Percentiles rank a stretch among this genome's conserved stretches.
These are phyloP conservation scores for Gremmenia infestans DNA, from an alignment of 2,329 filamentous ascomycete species.

Conservation along the genomic window DNA sequence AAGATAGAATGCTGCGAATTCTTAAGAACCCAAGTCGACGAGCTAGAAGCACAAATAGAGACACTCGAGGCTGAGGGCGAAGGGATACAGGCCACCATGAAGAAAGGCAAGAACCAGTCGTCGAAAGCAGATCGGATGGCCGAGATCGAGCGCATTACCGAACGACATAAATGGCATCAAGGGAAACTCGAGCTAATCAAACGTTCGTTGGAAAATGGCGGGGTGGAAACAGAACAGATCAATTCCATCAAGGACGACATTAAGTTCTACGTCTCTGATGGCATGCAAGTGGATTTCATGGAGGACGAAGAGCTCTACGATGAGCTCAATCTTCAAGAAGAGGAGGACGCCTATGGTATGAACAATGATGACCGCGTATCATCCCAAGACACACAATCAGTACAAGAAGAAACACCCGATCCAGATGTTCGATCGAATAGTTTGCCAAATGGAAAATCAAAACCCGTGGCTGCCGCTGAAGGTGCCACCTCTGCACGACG, in stretches of 20 bases:
- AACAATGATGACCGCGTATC: constrained; percentile 75
- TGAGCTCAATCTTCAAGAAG: constrained; percentile 85
- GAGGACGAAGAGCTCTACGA: constrained; percentile 96
- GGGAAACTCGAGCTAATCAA: constrained; percentile 86
- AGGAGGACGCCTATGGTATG: constrained; percentile 84
- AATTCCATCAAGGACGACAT: constrained; percentile 87
- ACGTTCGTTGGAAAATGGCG: constrained; percentile 86
- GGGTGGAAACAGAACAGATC: constrained; percentile 81
- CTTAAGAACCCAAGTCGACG: constrained; percentile 79
- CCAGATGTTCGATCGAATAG: constrained; percentile 43
- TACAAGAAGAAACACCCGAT: constrained; percentile 77
- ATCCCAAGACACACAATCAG: constrained; percentile 91
- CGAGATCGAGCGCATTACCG: constrained; percentile 76
- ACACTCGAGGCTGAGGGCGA: constrained; percentile 86
- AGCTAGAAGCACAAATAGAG: constrained; percentile 92
- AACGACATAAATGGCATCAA: constrained; percentile 96
- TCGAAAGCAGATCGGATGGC: constrained; percentile 82
- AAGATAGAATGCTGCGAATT: constrained; percentile 87
- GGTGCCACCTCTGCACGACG: constrained; percentile 55
- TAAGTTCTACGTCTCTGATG: constrained; percentile 89
- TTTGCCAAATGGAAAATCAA: constrained; percentile 43
- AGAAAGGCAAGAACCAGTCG: constrained; percentile 87
- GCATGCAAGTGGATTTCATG: constrained; percentile 81
- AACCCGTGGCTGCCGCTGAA: constrained; percentile 53
- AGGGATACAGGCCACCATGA: constrained; percentile 78